Evolutionary conservation across 1,284 basidiomycete genomes (phyloP).

Genomic region (Trichosporon asahii): DNA sequence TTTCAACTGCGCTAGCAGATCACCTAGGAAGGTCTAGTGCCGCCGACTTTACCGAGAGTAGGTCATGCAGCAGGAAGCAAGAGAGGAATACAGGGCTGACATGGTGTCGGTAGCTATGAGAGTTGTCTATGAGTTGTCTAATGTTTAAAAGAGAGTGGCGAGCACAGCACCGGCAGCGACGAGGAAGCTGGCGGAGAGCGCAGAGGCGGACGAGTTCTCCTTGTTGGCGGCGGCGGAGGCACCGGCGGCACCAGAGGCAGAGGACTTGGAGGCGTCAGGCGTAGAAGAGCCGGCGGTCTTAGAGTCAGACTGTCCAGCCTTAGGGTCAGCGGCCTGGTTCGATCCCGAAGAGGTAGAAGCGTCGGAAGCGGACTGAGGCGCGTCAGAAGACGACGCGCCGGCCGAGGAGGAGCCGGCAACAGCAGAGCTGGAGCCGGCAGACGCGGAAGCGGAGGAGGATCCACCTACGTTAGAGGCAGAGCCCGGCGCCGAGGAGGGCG

Average conservation of each 20-base stretch:
- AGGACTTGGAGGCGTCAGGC: not conserved
- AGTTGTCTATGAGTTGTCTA: not conserved
- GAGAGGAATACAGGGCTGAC: not conserved
- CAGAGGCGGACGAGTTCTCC: not conserved
- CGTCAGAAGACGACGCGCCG: not conserved
- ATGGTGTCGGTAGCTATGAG: not conserved
- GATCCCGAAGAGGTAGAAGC: not conserved
- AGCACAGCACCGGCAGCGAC: not conserved
- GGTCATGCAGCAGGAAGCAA: not conserved
- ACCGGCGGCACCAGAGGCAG: not conserved
- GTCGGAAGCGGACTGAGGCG: not conserved
- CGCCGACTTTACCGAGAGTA: no score
- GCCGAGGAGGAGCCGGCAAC: not conserved
- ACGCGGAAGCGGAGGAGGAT: not conserved
- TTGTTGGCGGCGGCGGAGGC: not conserved
- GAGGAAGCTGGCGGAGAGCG: not conserved
- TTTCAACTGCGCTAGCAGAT: no score
- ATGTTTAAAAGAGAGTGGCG: not conserved
- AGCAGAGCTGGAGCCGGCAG: not conserved
- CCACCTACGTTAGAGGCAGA: constrained; percentile 9
- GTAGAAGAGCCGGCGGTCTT: not conserved
- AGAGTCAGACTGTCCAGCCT: not conserved
- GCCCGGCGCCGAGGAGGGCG: not conserved
- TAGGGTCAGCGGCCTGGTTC: not conserved
- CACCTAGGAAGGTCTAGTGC: no score